Base-by-base conservation (phyloP, 345 rosid genomes). In the Isatis tinctoria region DNA sequence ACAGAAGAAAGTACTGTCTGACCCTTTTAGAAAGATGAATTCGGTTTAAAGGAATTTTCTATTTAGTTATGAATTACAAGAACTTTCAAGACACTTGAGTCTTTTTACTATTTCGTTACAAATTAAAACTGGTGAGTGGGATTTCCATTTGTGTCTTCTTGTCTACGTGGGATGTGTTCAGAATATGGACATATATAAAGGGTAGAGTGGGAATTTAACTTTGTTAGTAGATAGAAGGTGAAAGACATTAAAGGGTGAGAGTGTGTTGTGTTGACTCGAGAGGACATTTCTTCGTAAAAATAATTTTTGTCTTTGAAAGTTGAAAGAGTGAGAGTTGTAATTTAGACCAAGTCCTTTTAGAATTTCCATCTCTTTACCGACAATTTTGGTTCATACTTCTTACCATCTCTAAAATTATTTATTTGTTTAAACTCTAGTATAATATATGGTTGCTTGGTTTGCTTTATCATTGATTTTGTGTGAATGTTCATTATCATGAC, bases 121-220 rank as follows among this genome's bases (percentile, higher is more conserved):
- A 39, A 59, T 9, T 10, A 26, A 45, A 30, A 10, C 11, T 51
- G 51, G 27, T 79, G 69, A 64, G 65, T 76, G 60, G 78, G 79
- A 76, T 85, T 85, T 70, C 84, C 83, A 35, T 84, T 74, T 80
- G 74, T 73, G 88, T 84, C 72, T 73, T 77, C 47, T 67, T 82
- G 75, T 79, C 72, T 78, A 77, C 80, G 87, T 85, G 85, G 76
- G 79, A 76, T 77, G 63, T 36, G 69, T 77, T 77, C 67, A 76
- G 79, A 45, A 78, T 49, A 66, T 77, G 82, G 86, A 70, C 79
- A 78, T 61, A 57, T 54, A 58, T 80, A 27, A 80, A 75, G 85
- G 84, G 87, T 57, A 86, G 67, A 83, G 75, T 81, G 59, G 83
- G 88, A 85, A 86, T 84, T 82, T 73, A 70, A 79, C 75, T 49